phyloP scores from a whole-genome alignment of 2,329 filamentous ascomycete species.

The Onygena corvina region DNA sequence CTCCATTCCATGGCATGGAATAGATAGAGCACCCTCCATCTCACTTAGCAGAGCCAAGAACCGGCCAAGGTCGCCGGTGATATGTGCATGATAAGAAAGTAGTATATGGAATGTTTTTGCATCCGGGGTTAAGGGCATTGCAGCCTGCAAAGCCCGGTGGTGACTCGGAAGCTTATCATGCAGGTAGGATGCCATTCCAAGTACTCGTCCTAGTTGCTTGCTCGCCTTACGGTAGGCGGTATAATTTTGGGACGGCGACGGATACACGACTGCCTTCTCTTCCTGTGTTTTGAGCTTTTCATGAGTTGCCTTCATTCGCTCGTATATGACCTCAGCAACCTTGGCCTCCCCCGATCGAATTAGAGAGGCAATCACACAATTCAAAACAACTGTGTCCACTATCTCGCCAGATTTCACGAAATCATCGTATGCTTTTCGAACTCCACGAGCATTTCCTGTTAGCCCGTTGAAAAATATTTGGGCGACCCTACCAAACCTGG shows the following conservation, averaged over 20 bases:
- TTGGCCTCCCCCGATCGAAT: conserved; percentile 62
- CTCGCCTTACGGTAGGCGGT: conserved; percentile 25
- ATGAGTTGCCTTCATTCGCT: conserved; percentile 63
- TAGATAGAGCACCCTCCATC: conserved; percentile 55
- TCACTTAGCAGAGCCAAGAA: conserved; percentile 64
- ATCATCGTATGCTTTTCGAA: conserved; percentile 65
- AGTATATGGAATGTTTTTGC: conserved; percentile 68
- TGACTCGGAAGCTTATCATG: conserved; percentile 41
- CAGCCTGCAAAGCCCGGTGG: conserved; percentile 52
- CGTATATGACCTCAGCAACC: conserved; percentile 69
- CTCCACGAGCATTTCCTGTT: conserved; percentile 56
- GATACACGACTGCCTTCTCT: conserved; percentile 16
- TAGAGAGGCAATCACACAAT: conserved; percentile 71
- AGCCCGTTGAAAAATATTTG: conserved; percentile 77
- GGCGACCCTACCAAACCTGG: conserved; percentile 69
- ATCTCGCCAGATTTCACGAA: conserved; percentile 79
- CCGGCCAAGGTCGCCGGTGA: conserved; percentile 57
- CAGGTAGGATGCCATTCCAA: conserved; percentile 35
- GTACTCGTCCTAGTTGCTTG: conserved; percentile 37
- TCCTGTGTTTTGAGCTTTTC: conserved; percentile 21
- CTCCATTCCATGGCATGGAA: conserved; percentile 61
- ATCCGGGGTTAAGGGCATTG: conserved; percentile 58
- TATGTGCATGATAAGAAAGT: conserved; percentile 58
- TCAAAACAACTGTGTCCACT: conserved; percentile 75
- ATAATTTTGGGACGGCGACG: conserved; percentile 26